phyloP scores from a whole-genome alignment of 106 monocot genomes.

The Dactylorhiza incarnata region DNA sequence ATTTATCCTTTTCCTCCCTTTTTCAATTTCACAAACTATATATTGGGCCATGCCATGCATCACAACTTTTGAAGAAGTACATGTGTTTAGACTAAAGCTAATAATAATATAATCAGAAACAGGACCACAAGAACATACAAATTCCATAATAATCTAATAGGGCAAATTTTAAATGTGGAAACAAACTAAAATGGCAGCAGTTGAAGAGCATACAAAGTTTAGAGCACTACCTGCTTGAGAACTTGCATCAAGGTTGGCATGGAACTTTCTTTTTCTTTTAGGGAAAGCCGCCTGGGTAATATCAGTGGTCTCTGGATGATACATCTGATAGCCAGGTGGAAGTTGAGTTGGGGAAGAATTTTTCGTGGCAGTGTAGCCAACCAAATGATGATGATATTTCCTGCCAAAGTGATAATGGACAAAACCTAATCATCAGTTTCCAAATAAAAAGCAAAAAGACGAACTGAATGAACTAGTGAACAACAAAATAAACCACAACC shows the following conservation, averaged over 20 bases:
- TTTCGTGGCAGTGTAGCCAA: constrained; percentile 15
- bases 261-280: neutral
- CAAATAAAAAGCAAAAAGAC: neutral
- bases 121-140: constrained; percentile 2
- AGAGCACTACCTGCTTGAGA: neutral
- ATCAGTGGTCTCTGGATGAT: neutral
- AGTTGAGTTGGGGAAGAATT: neutral
- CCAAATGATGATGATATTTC: constrained; percentile 21
- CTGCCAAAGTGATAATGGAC: constrained; percentile 6
- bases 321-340: neutral
- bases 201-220: neutral
- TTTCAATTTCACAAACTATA: neutral
- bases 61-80: neutral
- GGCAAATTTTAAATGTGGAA: neutral
- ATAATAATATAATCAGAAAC: neutral
- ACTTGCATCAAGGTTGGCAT: neutral
- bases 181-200: neutral
- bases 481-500: neutral
- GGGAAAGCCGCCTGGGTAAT: neutral
- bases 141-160: neutral
- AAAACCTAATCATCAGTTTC: neutral
- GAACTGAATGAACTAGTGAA: neutral
- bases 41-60: neutral
- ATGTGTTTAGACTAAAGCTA: neutral
- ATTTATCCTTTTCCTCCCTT: neutral